phyloP scores from a whole-genome alignment of 2,329 filamentous ascomycete genomes.

The Penicillium expansum region DNA sequence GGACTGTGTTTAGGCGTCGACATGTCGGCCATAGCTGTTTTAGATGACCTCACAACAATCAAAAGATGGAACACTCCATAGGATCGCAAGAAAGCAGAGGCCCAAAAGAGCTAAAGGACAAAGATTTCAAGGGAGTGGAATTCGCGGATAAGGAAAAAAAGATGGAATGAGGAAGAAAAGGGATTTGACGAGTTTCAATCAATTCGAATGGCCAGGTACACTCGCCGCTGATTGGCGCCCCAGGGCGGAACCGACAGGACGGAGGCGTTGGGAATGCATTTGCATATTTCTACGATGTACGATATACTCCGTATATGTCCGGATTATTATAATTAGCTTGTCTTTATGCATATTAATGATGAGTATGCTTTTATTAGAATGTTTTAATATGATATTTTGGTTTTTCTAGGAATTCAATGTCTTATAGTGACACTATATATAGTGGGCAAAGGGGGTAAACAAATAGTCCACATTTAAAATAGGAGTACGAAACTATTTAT shows the following conservation, averaged over 20 bases:
- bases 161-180: constrained; percentile 14
- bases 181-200: constrained; percentile 17
- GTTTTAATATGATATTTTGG: neutral
- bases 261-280: constrained; percentile 16
- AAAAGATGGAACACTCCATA: constrained; percentile 18
- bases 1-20: constrained; percentile 41
- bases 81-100: constrained; percentile 10
- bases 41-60: constrained; percentile 17
- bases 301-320: constrained; percentile 1
- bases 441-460: neutral
- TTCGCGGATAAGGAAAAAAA: neutral
- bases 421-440: neutral
- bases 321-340: neutral
- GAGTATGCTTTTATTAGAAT: constrained; percentile 3
- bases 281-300: neutral
- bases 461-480: neutral
- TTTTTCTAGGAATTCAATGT: neutral
- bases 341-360: neutral
- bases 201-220: constrained; percentile 21
- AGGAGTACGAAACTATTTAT: neutral
- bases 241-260: constrained; percentile 15
- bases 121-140: neutral
- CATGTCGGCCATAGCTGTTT: constrained; percentile 28
- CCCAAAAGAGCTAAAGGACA: neutral
- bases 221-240: constrained; percentile 20